Percentiles rank a stretch among this genome's conserved stretches.
Conservation (phyloP, 2,329 filamentous ascomycete genomes). For the Phyllosticta paracitricarpa region DNA sequence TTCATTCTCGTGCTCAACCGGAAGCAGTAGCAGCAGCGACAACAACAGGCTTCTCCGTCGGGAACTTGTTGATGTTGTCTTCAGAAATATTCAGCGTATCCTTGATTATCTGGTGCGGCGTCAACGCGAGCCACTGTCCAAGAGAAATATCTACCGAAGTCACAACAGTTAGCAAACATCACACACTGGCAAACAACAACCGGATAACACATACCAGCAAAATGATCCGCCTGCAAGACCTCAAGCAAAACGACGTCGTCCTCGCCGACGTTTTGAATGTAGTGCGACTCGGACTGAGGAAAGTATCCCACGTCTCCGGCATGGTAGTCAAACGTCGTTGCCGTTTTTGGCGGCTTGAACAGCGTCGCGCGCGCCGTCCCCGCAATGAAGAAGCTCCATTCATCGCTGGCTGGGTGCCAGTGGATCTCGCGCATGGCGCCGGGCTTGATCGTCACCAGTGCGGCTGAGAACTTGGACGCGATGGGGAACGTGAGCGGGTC, state of each 20-base stretch:
- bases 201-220: slow-evolving; percentile 2
- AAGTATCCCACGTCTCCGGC: slow-evolving; percentile 14
- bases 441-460: slow-evolving; percentile 13
- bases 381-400: slow-evolving; percentile 13
- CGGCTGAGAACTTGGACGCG: slow-evolving; percentile 12
- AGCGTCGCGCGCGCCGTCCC: slow-evolving; percentile 12
- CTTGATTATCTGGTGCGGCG: slow-evolving; percentile 47
- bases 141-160: slow-evolving; percentile 26
- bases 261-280: slow-evolving; percentile 14
- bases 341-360: slow-evolving; percentile 11
- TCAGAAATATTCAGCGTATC: slow-evolving; percentile 43
- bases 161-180: background rate
- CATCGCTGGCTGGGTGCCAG: slow-evolving; percentile 12
- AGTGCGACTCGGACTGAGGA: slow-evolving; percentile 13
- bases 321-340: slow-evolving; percentile 13
- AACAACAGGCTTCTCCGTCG: slow-evolving; percentile 31
- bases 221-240: slow-evolving; percentile 13
- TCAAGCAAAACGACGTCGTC: slow-evolving; percentile 12
- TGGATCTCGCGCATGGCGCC: slow-evolving; percentile 14
- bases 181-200: background rate
- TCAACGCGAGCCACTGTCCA: slow-evolving; percentile 41
- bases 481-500: slow-evolving; percentile 13
- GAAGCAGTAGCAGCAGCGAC: background rate
- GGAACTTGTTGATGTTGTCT: slow-evolving; percentile 29
- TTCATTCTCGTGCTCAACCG: no score